These are phyloP conservation scores for Ilex paraguariensis DNA, from an alignment of 305 asterid species.

Conservation along the genomic window DNA sequence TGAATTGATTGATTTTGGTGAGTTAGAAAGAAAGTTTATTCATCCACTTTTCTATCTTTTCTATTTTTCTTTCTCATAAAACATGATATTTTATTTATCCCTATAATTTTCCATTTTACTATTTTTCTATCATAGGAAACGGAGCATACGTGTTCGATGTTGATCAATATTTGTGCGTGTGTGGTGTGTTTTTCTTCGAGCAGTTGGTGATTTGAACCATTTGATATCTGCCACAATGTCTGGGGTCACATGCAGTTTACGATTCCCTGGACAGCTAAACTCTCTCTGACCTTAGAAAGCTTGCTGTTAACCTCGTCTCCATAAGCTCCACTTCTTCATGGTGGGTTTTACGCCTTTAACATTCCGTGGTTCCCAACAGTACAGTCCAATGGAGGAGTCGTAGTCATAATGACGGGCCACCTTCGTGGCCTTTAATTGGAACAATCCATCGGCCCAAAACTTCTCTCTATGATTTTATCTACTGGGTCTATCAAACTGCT, in stretches of 20 bases:
- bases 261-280: slow-evolving; percentile 19
- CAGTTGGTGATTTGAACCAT: neutral
- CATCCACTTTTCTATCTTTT: too few relatives aligned
- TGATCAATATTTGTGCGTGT: neutral
- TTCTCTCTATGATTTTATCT: too few relatives aligned
- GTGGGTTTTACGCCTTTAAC: slow-evolving; percentile 18
- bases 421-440: too few relatives aligned
- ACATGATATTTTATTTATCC: too few relatives aligned
- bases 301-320: slow-evolving; percentile 12
- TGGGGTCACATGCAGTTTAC: slow-evolving; percentile 17
- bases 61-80: too few relatives aligned
- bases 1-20: too few relatives aligned
- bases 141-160: slow-evolving; percentile 8
- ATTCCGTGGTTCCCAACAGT: slow-evolving; percentile 17
- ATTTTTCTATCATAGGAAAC: too few relatives aligned
- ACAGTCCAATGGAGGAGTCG: slow-evolving; percentile 14
- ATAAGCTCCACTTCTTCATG: slow-evolving; percentile 22
- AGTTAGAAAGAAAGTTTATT: too few relatives aligned
- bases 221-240: slow-evolving; percentile 21
- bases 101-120: too few relatives aligned
- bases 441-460: too few relatives aligned
- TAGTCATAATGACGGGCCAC: too few relatives aligned
- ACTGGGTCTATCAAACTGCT: too few relatives aligned
- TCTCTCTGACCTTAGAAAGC: slow-evolving; percentile 10
- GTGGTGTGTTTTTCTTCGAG: neutral